Percentiles rank a stretch among this genome's conserved stretches.
phyloP scores from a whole-genome alignment of 225 moss, liverwort and hornwort species.

The Bryoerythrophyllum caledonicum region DNA sequence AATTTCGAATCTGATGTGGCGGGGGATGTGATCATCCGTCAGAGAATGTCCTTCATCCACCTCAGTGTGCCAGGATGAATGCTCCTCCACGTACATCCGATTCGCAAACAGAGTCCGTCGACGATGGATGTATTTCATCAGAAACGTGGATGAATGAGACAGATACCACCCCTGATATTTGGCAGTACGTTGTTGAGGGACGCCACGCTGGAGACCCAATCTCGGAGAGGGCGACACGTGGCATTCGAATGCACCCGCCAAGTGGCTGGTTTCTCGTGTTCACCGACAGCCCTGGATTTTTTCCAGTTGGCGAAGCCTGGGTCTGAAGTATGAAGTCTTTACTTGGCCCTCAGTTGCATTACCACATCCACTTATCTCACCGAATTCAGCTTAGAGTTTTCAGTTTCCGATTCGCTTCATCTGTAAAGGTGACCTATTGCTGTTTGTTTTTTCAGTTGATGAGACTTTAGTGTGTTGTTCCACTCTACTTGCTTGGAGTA shows the following conservation, averaged over 20 bases:
- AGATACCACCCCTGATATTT: background rate
- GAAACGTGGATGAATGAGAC: fast-evolving
- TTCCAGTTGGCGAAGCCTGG: background rate
- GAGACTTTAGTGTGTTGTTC: background rate
- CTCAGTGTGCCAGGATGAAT: background rate
- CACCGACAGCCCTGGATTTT: constrained; percentile 23
- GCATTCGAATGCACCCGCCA: background rate
- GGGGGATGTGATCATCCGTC: constrained; percentile 3
- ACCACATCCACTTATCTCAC: background rate
- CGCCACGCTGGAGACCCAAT: background rate
- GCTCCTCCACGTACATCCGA: background rate
- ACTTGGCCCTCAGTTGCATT: background rate
- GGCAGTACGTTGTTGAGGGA: constrained; percentile 9
- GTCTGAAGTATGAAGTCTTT: background rate
- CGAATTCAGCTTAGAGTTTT: background rate
- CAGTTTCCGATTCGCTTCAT: background rate
- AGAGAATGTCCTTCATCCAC: background rate
- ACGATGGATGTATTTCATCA: background rate
- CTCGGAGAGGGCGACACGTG: constrained; percentile 2
- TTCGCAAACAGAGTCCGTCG: no score
- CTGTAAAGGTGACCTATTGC: no score
- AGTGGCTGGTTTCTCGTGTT: background rate
- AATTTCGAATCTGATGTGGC: constrained; percentile 31
- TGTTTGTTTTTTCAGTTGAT: background rate
- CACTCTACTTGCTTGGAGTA: background rate